These are phyloP conservation scores for Myxozyma nipponensis DNA, from an alignment of 805 yeast species.

Conservation along the genomic window DNA sequence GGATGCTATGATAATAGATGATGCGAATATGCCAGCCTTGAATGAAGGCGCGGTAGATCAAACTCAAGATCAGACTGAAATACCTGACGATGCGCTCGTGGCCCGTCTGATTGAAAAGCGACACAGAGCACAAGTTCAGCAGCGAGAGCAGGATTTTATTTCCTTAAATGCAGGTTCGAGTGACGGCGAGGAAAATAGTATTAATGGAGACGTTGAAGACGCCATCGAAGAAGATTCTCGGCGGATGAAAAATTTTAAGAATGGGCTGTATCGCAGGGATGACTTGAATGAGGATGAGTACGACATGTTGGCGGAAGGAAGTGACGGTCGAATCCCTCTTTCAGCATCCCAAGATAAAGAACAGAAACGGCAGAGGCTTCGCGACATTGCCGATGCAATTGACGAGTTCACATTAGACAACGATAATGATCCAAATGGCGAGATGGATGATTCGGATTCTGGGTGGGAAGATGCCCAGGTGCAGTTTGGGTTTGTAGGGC, in stretches of 20 bases:
- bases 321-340: conserved; percentile 25
- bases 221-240: not conserved
- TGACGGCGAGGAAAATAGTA: not conserved
- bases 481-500: conserved; percentile 12
- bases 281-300: conserved; percentile 18
- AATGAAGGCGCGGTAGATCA: no score
- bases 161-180: conserved; percentile 18
- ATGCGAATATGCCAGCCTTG: conserved; percentile 10
- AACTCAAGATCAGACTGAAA: no score
- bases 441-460: conserved; percentile 14
- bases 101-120: conserved; percentile 22
- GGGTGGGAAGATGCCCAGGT: conserved; percentile 27
- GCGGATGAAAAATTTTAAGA: not conserved
- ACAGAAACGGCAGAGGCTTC: conserved; percentile 12
- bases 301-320: conserved; percentile 26
- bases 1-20: conserved; percentile 10
- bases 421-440: conserved; percentile 7
- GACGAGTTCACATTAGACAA: conserved; percentile 18
- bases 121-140: conserved; percentile 4
- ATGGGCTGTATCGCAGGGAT: conserved; percentile 18
- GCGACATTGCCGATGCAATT: conserved; percentile 19
- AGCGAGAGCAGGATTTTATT: conserved; percentile 11
- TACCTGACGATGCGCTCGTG: conserved; percentile 26
- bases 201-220: conserved; percentile 13
- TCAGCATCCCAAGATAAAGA: conserved; percentile 19